phyloP scores from a whole-genome alignment of 2,329 filamentous ascomycete genomes.

The Bipolaris oryzae region DNA sequence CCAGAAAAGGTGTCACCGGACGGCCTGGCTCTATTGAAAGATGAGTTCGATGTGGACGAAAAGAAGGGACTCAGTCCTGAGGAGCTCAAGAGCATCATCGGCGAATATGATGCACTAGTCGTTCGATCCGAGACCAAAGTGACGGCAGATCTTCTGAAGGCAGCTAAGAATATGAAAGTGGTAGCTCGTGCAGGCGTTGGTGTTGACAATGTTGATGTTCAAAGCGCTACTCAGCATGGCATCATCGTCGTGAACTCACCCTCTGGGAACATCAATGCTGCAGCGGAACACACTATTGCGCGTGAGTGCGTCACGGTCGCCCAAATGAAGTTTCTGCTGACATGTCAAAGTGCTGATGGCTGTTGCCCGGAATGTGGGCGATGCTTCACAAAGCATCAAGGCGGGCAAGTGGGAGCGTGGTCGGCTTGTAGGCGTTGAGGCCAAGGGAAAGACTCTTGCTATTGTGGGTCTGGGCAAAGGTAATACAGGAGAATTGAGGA shows the following conservation, averaged over 20 bases:
- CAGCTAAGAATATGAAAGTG: conserved; percentile 73
- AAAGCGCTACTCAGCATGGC: conserved; percentile 72
- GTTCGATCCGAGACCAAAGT: conserved; percentile 84
- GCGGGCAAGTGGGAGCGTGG: conserved; percentile 76
- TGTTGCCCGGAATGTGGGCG: conserved; percentile 74
- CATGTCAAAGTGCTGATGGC: conserved; percentile 65
- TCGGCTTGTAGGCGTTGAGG: conserved; percentile 76
- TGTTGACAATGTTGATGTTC: conserved; percentile 81
- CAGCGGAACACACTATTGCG: conserved; percentile 76
- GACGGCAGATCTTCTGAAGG: conserved; percentile 68
- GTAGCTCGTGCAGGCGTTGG: conserved; percentile 80
- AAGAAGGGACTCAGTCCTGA: conserved; percentile 66
- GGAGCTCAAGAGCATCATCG: conserved; percentile 70
- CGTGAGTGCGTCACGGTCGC: conserved; percentile 33
- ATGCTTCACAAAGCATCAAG: conserved; percentile 72
- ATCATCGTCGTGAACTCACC: conserved; percentile 83
- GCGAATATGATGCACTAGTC: conserved; percentile 75
- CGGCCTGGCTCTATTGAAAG: conserved; percentile 71
- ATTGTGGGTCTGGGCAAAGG: conserved; percentile 83
- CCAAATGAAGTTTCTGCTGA: conserved; percentile 28
- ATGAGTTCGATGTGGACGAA: conserved; percentile 72
- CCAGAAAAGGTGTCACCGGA: conserved; percentile 83
- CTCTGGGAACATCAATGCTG: conserved; percentile 79
- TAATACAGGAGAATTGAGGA: conserved; percentile 26
- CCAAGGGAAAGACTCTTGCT: conserved; percentile 76